phyloP scores from a whole-genome alignment of 1,284 basidiomycete species.

The Ceratobasidium sp. region DNA sequence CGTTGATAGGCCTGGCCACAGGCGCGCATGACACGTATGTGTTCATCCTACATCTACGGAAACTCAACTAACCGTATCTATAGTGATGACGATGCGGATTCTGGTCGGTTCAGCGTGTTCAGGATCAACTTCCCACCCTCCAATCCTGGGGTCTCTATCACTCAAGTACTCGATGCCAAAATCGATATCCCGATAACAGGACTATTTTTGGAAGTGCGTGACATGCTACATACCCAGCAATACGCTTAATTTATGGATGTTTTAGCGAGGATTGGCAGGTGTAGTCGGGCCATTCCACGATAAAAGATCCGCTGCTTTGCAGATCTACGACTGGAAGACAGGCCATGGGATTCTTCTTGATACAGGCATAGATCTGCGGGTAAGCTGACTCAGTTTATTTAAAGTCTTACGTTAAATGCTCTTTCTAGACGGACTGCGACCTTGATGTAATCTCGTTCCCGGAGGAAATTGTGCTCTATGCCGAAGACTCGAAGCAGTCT shows the following conservation, averaged over 20 bases:
- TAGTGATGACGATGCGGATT: background rate
- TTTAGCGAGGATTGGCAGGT: constrained; percentile 24
- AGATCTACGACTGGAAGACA: constrained; percentile 31
- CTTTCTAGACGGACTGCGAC: constrained; percentile 27
- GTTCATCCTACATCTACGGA: too few species aligned
- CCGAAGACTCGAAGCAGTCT: constrained; percentile 33
- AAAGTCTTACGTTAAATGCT: background rate
- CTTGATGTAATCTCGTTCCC: constrained; percentile 37
- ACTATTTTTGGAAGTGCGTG: constrained; percentile 24
- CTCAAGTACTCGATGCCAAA: constrained; percentile 30
- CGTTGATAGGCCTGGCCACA: constrained; percentile 33
- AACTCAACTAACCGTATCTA: background rate
- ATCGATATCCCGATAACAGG: constrained; percentile 37
- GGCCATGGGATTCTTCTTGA: constrained; percentile 24
- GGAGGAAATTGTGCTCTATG: constrained; percentile 34
- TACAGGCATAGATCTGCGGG: constrained; percentile 27
- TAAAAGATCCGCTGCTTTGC: constrained; percentile 15
- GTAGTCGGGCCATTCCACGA: constrained; percentile 25
- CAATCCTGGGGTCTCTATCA: constrained; percentile 17
- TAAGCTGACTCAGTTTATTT: background rate
- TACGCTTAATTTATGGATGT: background rate
- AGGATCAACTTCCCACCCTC: constrained; percentile 26
- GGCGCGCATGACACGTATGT: constrained; percentile 34
- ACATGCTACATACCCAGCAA: background rate
- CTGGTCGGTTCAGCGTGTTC: constrained; percentile 20